Base-by-base conservation (phyloP, 441 rosid species). In the Populus tomentosa region DNA sequence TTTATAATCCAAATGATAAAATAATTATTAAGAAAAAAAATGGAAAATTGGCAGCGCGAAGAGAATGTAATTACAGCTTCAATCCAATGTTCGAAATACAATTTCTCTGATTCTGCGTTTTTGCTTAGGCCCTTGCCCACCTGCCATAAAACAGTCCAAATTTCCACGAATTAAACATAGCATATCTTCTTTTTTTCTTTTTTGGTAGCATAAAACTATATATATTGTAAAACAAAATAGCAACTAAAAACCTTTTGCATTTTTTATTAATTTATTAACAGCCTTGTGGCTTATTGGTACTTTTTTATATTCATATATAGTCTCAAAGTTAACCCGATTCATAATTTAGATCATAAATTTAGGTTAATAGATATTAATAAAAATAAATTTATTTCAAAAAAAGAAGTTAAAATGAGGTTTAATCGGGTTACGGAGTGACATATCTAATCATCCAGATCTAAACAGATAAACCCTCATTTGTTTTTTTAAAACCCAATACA, bases 31-130 rank as follows among this genome's bases (percentile, higher is more conserved):
- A 36, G 75, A 68, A 28, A 10, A 26, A 53, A 53, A 16, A 16
- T 0, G 21, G 21, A 1, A 53, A 53, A 53, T 18, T 6, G 7
- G 21, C 61, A 53, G 8, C 1, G 61, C 61, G 2, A 80, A 36
- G 53, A 23, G 42, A 68, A 53, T 35, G 2, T 4, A 56, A 73
- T 84, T 91, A 95, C 99, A 79, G 98, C 98, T 90, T 93, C 97
- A 80, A 95, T 93, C 99, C 99, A 95, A 73, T 95, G 98, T 82
- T 89, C 97, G 76, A 95, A 94, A 26, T 98, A 98, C 89, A 95
- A 72, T 80, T 88, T 91, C 65, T 92, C 97, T 63, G 99, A 98
- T 80, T 91, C 90, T 77, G 85, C 90, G 75, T 91, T 95, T 79
- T 85, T 79, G 20, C 91, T 90, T 77, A 95, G 78, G 30, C 99